Evolutionary conservation across 352 stramenopile species (phyloP), one percentile per base, ranked within the genome.

Genomic region (Phytophthora pseudosyringae): DNA sequence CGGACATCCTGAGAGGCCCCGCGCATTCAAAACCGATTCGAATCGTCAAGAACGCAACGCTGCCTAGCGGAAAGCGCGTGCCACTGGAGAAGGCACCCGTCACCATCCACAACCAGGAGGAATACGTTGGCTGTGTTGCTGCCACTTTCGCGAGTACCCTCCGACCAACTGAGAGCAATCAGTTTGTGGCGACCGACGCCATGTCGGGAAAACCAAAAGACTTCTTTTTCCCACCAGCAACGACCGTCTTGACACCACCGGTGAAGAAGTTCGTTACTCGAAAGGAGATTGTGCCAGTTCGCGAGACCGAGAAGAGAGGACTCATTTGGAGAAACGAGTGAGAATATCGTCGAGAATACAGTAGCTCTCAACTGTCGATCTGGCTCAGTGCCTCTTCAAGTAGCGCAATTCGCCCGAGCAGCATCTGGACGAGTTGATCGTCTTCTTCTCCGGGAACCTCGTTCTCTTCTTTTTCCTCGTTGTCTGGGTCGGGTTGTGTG

Each of bases 1-100:
- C 64, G 5, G 90, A 96, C 51, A 91, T 97, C 18, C 63, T 97
- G 4, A 40, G 73, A 18, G 80, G 73, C 1, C 59, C 79, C 0
- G 57, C 70, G 12, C 61, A 60, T 13, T 93, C 80, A 13, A 91
- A 94, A 57, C 74, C 81, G 11, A 62, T 97, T 9, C 81, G 82
- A 1, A 90, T 96, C 43, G 75, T 97, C 21, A 83, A 81, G 50
- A 89, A 95, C 52, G 88, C 86, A 15, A 80, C 71, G 38, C 56
- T 95, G 16, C 87, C 86, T 7, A 94, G 82, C 21, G 88, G 89
- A 41, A 95, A 94, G 62, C 69, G 61, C 4, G 78, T 93, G 15
- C 81, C 76, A 7, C 63, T 95, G 6, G 57, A 81, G 15, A 70
- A 77, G 1, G 46, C 85, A 11, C 89, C 88, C 1, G 82, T 88